Evolutionary conservation across 225 moss, liverwort and hornwort genomes (phyloP).

Genomic region (Takakia lepidozioides): DNA sequence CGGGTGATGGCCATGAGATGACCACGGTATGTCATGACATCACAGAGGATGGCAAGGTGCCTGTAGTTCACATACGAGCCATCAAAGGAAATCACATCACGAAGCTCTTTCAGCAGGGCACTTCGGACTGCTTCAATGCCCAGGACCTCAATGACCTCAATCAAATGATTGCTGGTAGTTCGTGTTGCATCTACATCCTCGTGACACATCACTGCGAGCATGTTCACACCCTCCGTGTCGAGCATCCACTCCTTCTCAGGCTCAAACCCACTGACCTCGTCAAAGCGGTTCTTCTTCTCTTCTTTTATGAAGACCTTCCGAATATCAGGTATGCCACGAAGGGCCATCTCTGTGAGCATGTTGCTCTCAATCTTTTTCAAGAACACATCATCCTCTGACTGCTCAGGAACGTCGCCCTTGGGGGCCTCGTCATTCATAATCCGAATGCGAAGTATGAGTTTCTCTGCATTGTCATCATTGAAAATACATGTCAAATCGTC

Average conservation of each 20-base stretch:
- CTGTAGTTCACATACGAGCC: slow-evolving; percentile 97
- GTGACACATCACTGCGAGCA: slow-evolving; percentile 99
- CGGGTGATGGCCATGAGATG: slow-evolving; percentile 99
- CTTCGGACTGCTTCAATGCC: slow-evolving; percentile 97
- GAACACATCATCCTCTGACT: slow-evolving; percentile 95
- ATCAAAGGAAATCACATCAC: slow-evolving; percentile 92
- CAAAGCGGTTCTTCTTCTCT: slow-evolving; percentile 82
- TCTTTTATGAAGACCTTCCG: slow-evolving; percentile 96
- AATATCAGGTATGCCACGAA: slow-evolving; percentile 91
- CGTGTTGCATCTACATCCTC: slow-evolving; percentile 95
- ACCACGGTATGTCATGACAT: slow-evolving; percentile 98
- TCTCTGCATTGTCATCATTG: slow-evolving; percentile 96
- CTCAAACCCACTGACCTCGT: slow-evolving; percentile 74
- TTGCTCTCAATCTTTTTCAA: slow-evolving; percentile 98
- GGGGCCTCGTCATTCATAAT: slow-evolving; percentile 98
- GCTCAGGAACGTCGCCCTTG: slow-evolving; percentile 84
- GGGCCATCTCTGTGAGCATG: slow-evolving; percentile 99
- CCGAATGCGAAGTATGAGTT: slow-evolving; percentile 91
- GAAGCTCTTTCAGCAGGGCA: slow-evolving; percentile 86
- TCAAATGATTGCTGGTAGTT: slow-evolving; percentile 97
- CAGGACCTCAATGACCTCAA: slow-evolving; percentile 96
- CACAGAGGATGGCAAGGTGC: slow-evolving; percentile 96
- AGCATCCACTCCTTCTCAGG: slow-evolving; percentile 97
- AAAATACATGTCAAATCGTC: slow-evolving; percentile 97
- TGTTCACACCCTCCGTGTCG: slow-evolving; percentile 98